phyloP scores from a whole-genome alignment of 2,329 filamentous ascomycete species.

The Cladophialophora psammophila region DNA sequence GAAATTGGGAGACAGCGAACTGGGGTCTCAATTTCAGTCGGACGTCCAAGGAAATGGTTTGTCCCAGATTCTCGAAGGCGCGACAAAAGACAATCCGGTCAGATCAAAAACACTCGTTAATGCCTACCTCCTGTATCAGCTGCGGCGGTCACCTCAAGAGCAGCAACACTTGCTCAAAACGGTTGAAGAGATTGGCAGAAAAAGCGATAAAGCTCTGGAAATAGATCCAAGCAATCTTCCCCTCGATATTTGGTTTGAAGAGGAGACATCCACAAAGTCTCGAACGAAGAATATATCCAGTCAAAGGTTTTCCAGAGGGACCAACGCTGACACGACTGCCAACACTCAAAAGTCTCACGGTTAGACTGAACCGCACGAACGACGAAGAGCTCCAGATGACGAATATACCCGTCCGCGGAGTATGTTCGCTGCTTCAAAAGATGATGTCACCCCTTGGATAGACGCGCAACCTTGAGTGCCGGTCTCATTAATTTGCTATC shows the following conservation, averaged over 20 bases:
- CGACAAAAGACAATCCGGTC: not conserved
- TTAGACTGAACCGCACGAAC: too few relatives aligned
- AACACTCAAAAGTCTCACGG: too few relatives aligned
- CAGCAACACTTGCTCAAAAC: not conserved
- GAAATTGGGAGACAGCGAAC: not conserved
- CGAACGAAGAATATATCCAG: not conserved
- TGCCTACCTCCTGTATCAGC: constrained; percentile 23
- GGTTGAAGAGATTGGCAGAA: not conserved
- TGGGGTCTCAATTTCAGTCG: not conserved
- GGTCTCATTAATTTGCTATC: too few relatives aligned
- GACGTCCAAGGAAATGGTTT: not conserved
- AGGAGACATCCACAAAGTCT: not conserved
- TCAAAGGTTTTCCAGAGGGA: not conserved
- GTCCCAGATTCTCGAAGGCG: constrained; percentile 5
- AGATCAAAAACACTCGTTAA: constrained; percentile 14
- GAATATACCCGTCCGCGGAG: too few relatives aligned
- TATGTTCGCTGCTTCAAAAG: too few relatives aligned
- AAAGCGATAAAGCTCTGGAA: not conserved
- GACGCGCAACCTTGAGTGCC: too few relatives aligned
- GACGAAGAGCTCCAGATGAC: too few relatives aligned
- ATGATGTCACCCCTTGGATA: too few relatives aligned
- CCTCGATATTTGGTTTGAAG: not conserved
- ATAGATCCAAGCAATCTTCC: not conserved
- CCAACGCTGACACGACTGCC: not conserved
- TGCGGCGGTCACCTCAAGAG: constrained; percentile 2